phyloP scores from a whole-genome alignment of 2,329 filamentous ascomycete species.

The Fulvia fulva region DNA sequence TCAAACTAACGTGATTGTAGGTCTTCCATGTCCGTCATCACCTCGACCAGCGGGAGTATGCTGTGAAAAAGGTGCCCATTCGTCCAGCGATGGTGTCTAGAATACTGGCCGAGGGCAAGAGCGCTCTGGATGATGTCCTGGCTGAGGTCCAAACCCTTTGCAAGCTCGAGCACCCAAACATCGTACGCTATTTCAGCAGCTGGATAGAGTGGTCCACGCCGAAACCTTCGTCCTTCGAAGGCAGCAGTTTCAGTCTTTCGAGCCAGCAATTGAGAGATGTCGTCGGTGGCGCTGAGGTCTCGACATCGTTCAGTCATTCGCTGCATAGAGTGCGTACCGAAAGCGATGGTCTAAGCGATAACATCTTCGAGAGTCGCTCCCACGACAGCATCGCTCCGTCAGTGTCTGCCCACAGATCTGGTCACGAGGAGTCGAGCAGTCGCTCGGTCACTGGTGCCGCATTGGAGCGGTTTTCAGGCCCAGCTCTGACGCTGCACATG shows the following conservation, averaged over 20 bases:
- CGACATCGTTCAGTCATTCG: background rate
- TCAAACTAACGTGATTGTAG: no score
- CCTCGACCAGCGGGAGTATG: slow-evolving; percentile 60
- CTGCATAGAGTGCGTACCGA: slow-evolving; percentile 18
- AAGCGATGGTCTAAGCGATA: slow-evolving; percentile 12
- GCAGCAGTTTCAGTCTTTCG: background rate
- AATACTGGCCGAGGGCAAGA: slow-evolving; percentile 49
- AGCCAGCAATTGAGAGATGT: slow-evolving; percentile 10
- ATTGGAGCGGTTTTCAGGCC: slow-evolving; percentile 12
- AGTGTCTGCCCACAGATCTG: background rate
- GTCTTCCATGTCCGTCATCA: slow-evolving; percentile 56
- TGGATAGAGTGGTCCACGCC: slow-evolving; percentile 54
- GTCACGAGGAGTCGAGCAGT: background rate
- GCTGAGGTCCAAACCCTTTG: slow-evolving; percentile 61
- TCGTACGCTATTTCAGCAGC: slow-evolving; percentile 62
- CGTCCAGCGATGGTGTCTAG: slow-evolving; percentile 42
- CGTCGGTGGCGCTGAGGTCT: slow-evolving; percentile 26
- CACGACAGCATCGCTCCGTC: background rate
- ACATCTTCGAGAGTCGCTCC: slow-evolving; percentile 16
- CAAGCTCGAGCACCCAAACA: slow-evolving; percentile 59
- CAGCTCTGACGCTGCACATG: slow-evolving; percentile 55
- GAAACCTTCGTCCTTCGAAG: background rate
- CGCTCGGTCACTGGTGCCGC: slow-evolving; percentile 2
- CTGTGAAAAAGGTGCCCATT: slow-evolving; percentile 62
- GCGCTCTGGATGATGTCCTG: slow-evolving; percentile 55